phyloP scores from a whole-genome alignment of 1,139 yeast species.

The Chernovozyma aurita region DNA sequence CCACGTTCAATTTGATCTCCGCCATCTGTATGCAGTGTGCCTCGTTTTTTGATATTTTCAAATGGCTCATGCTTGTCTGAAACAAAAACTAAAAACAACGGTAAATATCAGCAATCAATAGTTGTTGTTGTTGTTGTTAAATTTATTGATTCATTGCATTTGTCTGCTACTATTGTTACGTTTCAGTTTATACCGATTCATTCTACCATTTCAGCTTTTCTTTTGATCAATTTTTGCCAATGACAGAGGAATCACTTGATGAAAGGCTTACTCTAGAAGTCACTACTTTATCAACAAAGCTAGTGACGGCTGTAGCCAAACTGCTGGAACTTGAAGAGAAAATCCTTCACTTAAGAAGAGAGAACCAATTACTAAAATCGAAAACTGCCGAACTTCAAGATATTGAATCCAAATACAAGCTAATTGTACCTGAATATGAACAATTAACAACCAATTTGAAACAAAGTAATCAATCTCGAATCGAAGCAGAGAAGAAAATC shows the following conservation, averaged over 20 bases:
- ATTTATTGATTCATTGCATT: no score
- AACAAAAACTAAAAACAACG: no score
- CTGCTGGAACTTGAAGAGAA: constrained; percentile 52
- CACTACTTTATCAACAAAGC: constrained; percentile 52
- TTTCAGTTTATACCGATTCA: no score
- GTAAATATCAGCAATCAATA: no score
- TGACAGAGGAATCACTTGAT: constrained; percentile 14
- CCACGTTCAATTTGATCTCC: no score
- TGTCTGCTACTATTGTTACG: no score
- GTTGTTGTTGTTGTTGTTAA: no score
- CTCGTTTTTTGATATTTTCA: no score
- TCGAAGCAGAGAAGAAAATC: constrained; percentile 56
- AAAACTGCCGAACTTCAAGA: constrained; percentile 15
- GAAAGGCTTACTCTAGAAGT: constrained; percentile 51
- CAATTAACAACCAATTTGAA: constrained; percentile 30
- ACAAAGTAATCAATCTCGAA: constrained; percentile 31
- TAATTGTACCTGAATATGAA: constrained; percentile 23
- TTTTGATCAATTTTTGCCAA: constrained; percentile 1
- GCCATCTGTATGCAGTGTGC: no score
- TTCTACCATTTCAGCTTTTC: no score
- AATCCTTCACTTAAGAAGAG: constrained; percentile 29
- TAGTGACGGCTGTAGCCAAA: constrained; percentile 57
- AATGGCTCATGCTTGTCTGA: no score
- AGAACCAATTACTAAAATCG: constrained; percentile 21
- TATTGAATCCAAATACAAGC: constrained; percentile 25